phyloP scores from a whole-genome alignment of 2,329 filamentous ascomycete genomes.

The Colletotrichum incanum region DNA sequence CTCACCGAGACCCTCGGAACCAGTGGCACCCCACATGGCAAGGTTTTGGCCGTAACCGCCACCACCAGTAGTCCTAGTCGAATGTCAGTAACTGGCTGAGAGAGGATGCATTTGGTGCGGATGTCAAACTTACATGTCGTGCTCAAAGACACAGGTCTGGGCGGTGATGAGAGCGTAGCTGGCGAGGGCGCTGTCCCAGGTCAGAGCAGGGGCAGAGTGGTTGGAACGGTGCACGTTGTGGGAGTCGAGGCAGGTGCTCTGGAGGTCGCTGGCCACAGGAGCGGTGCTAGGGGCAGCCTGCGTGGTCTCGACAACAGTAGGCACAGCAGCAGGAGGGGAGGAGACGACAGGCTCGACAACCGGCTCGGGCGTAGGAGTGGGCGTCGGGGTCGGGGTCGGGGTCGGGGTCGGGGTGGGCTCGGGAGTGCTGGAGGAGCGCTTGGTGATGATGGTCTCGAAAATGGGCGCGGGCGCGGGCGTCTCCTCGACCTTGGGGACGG shows the following conservation, averaged over 20 bases:
- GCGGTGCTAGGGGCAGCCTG: constrained; percentile 46
- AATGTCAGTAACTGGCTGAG: constrained; percentile 16
- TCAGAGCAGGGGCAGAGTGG: constrained; percentile 78
- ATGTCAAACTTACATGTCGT: constrained; percentile 78
- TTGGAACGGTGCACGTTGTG: constrained; percentile 92
- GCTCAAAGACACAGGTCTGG: constrained; percentile 78
- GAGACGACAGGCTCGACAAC: constrained; percentile 26
- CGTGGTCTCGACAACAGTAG: constrained; percentile 45
- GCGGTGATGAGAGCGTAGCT: constrained; percentile 76
- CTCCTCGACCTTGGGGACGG: constrained; percentile 29
- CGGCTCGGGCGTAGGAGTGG: constrained; percentile 38
- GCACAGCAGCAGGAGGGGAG: constrained; percentile 33
- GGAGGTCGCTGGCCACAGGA: constrained; percentile 48
- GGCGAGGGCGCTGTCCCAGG: constrained; percentile 77
- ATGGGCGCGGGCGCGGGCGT: constrained; percentile 39
- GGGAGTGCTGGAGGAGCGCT: constrained; percentile 48
- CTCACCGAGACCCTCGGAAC: constrained; percentile 61
- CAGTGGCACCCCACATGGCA: constrained; percentile 71
- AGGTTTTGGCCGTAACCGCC: constrained; percentile 93
- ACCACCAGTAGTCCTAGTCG: constrained; percentile 66
- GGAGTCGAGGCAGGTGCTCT: constrained; percentile 70
- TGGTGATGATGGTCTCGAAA: constrained; percentile 33
- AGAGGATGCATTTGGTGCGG: constrained; percentile 44
- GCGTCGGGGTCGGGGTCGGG: constrained; percentile 33
- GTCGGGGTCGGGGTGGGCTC: constrained; percentile 36